These are phyloP conservation scores for Ceratobasidium sp. DNA, from an alignment of 1,284 basidiomycete genomes.

Conservation along the genomic window DNA sequence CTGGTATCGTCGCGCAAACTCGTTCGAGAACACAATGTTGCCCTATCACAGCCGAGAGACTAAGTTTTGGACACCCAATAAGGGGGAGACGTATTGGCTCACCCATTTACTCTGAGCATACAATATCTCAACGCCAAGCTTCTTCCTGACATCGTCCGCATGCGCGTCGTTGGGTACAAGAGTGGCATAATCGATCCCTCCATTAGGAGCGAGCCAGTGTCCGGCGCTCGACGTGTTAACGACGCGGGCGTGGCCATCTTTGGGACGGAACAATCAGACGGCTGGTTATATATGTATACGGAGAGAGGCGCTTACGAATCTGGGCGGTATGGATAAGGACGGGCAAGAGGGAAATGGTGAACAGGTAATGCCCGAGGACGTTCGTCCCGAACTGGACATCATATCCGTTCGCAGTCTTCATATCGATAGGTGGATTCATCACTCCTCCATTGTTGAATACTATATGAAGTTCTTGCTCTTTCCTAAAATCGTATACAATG, in stretches of 20 bases:
- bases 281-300: no score
- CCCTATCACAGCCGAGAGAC: slow-evolving; percentile 45
- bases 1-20: slow-evolving; percentile 55
- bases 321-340: slow-evolving; percentile 52
- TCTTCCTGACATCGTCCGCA: slow-evolving; percentile 21
- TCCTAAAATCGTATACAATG: slow-evolving; percentile 50
- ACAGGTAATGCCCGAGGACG: slow-evolving; percentile 63
- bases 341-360: slow-evolving; percentile 64
- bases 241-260: slow-evolving; percentile 45
- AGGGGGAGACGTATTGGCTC: background rate
- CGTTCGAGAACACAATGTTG: slow-evolving; percentile 53
- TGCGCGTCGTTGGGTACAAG: slow-evolving; percentile 18
- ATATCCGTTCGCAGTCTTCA: slow-evolving; percentile 63
- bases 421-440: slow-evolving; percentile 60
- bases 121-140: slow-evolving; percentile 4
- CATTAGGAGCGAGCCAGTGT: slow-evolving; percentile 19
- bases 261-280: slow-evolving; percentile 37
- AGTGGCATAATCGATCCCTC: slow-evolving; percentile 12
- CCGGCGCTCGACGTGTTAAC: slow-evolving; percentile 8
- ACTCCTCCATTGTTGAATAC: slow-evolving; percentile 70
- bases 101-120: slow-evolving; percentile 44
- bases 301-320: background rate
- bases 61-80: background rate
- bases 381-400: slow-evolving; percentile 72
- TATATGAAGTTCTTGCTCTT: slow-evolving; percentile 62